Evolutionary conservation across 176 grass and related monocot species (phyloP), one percentile per base, ranked within the genome.

Genomic region (Thinopyrum elongatum): DNA sequence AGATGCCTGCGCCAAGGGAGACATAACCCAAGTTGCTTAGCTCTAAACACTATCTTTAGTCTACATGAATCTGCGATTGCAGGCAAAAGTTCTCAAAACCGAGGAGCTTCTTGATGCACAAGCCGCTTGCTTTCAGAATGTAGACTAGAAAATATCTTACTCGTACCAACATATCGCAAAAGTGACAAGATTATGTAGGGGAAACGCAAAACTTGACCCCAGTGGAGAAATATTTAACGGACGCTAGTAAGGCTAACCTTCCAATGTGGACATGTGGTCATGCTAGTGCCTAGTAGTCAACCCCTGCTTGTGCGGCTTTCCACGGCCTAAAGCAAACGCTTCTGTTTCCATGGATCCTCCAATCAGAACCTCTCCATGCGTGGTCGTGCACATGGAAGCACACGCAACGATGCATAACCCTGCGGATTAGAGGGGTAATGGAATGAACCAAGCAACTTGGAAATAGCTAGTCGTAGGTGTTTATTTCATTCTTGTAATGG

Each of bases 301-400:
- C 87, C 83, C 80, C 80, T 88, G 23, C 66, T 81, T 60, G 68
- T 59, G 67, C 68, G 76, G 81, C 75, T 88, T 88, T 84, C 34
- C n/a, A 67, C 59, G 79, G 59, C 23, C 42, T 57, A 62, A 80
- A 71, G 61, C 77, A 72, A 33, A 62, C 26, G 26, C 34, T 34
- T 73, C 36, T 80, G 10, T 31, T 80, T 38, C 61, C 29, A 28
- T 38, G 38, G 57, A 80, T 65, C 66, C 23, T 39, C 57, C 81
- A 79, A 84, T 88, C 22, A 84, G n/a, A 65, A 6, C 39, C 55
- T 61, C 33, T 57, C 86, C 41, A 12, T 12, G 33, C 10, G 42
- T 31, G 79, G 57, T 82, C 60, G 59, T 67, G 23, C 61, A 58
- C 70, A 81, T 81, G 69, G 39, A 76, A 51, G 14, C 44, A 17